Percentiles rank a stretch among this genome's conserved stretches.
Evolutionary conservation across 257 asterid genomes (phyloP).

Genomic region (Ilex asprella): DNA sequence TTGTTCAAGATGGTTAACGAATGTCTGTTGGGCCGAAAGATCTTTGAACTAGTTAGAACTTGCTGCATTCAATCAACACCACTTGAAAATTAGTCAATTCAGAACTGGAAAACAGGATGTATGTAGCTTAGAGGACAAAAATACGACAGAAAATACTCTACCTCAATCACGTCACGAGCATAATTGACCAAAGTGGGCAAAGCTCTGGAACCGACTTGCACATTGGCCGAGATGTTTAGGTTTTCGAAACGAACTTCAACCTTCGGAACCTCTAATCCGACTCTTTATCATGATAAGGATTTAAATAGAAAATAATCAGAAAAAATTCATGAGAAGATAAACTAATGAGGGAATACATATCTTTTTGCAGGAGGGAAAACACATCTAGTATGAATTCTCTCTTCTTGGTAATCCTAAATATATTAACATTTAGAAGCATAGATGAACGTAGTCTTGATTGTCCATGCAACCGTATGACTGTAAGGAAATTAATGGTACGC

Average conservation of each 20-base stretch:
- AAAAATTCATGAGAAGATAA: no score
- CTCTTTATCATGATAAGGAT: constrained; percentile 25
- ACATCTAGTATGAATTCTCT: no score
- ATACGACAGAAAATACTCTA: constrained; percentile 5
- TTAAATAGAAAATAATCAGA: background rate
- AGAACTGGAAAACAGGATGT: background rate
- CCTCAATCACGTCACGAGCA: constrained; percentile 64
- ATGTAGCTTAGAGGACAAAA: no score
- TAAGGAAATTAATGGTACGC: background rate
- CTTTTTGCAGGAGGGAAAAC: no score
- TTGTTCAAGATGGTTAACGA: constrained; percentile 56
- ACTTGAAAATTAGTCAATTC: background rate
- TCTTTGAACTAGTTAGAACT: constrained; percentile 39
- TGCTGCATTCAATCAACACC: constrained; percentile 31
- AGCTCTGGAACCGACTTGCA: constrained; percentile 76
- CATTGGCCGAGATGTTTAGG: constrained; percentile 51
- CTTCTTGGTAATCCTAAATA: no score
- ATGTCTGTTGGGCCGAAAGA: constrained; percentile 49
- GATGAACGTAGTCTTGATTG: no score
- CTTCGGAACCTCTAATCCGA: constrained; percentile 63
- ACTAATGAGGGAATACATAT: no score
- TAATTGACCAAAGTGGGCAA: constrained; percentile 71
- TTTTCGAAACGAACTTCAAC: constrained; percentile 80
- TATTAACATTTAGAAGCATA: no score
- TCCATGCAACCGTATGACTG: no score